phyloP scores from a whole-genome alignment of 164 flowering plant genomes.

The Echeveria elegans region DNA sequence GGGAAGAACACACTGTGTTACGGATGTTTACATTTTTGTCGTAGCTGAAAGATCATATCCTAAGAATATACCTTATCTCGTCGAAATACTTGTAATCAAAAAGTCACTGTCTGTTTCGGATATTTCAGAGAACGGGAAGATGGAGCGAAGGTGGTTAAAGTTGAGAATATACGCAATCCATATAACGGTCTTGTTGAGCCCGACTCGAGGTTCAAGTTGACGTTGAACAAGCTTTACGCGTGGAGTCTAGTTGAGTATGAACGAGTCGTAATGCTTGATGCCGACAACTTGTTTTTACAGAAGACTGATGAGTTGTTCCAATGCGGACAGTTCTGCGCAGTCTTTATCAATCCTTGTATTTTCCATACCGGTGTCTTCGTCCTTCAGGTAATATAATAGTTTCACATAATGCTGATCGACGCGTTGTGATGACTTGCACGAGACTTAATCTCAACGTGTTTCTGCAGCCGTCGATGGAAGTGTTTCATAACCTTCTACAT shows the following conservation, averaged over 20 bases:
- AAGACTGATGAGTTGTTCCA: constrained; percentile 89
- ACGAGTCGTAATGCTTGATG: constrained; percentile 90
- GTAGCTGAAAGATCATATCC: too few relatives aligned
- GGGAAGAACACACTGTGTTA: background rate
- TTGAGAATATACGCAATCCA: constrained; percentile 73
- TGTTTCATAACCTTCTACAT: constrained; percentile 74
- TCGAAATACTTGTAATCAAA: too few relatives aligned
- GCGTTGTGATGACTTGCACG: background rate
- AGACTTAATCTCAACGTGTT: background rate
- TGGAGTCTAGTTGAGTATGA: constrained; percentile 80
- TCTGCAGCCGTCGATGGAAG: constrained; percentile 69
- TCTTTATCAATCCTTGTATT: constrained; percentile 96
- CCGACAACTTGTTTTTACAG: constrained; percentile 79
- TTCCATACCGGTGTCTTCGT: constrained; percentile 98
- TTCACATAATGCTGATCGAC: background rate
- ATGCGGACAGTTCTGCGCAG: constrained; percentile 96
- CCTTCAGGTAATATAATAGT: constrained; percentile 45
- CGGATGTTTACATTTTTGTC: background rate
- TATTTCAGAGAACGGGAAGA: constrained; percentile 68
- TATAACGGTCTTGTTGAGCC: constrained; percentile 39
- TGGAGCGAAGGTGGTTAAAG: constrained; percentile 80
- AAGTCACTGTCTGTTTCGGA: background rate
- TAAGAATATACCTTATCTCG: too few relatives aligned
- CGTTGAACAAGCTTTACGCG: constrained; percentile 94
- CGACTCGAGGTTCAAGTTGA: constrained; percentile 57